A percentile compares a stretch with the other conserved stretches of the same genome.
These are phyloP conservation scores for Pseudozyma pruni DNA, from an alignment of 1,284 basidiomycete genomes.

Conservation along the genomic window DNA sequence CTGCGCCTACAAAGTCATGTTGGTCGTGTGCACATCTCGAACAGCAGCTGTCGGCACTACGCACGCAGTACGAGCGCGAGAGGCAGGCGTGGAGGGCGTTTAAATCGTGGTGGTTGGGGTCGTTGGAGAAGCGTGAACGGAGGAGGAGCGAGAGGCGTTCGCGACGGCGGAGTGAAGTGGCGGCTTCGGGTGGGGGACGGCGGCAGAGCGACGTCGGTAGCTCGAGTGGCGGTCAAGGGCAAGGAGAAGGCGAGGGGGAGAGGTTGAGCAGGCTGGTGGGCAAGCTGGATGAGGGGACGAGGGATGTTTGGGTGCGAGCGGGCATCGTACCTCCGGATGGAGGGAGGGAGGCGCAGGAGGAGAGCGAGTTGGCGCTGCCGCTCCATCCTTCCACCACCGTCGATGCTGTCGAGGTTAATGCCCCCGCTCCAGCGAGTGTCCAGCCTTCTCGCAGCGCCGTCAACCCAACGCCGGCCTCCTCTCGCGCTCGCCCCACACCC, in stretches of 20 bases:
- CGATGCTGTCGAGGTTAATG: too few species aligned
- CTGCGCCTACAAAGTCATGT: background rate
- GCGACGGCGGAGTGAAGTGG: too few species aligned
- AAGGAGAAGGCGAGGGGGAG: background rate
- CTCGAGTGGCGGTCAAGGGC: too few species aligned
- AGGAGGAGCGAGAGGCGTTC: background rate
- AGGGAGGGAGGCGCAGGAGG: slow-evolving; percentile 3
- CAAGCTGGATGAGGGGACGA: slow-evolving; percentile 1
- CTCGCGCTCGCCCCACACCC: too few species aligned
- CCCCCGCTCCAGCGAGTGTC: too few species aligned
- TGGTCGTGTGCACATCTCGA: background rate
- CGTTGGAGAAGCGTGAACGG: slow-evolving; percentile 17
- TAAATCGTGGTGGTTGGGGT: slow-evolving; percentile 37
- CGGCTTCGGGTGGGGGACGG: too few species aligned
- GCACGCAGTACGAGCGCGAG: slow-evolving; percentile 12
- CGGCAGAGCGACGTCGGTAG: too few species aligned
- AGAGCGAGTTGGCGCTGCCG: slow-evolving; percentile 21
- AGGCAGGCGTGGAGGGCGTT: slow-evolving; percentile 28
- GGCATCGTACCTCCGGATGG: background rate
- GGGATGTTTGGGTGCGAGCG: slow-evolving; percentile 6
- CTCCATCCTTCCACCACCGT: slow-evolving; percentile 1
- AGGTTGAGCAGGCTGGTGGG: background rate
- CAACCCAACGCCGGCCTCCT: background rate
- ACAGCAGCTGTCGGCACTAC: slow-evolving; percentile 1
- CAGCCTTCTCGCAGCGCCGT: background rate